Base-by-base conservation (phyloP, 75 land plant genomes). In the Ceratopteris richardii region DNA sequence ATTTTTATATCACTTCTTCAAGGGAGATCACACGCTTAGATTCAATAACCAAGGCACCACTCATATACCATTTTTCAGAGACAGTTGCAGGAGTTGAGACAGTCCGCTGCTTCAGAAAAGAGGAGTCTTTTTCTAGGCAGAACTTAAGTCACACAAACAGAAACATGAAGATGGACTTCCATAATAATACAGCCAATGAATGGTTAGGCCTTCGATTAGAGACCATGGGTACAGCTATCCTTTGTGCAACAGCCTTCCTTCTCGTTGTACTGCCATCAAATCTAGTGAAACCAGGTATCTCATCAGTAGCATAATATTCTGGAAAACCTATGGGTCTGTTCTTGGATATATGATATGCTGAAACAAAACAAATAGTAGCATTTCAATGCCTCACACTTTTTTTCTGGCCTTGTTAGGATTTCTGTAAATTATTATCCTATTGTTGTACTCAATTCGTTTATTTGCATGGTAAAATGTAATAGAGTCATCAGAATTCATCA, bases 101-200 rank as follows among this genome's bases (percentile, higher is more conserved):
- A 1, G 27, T 61, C 7, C 63, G 63, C 17, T 39, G 46, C 16
- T 61, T 61, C 24, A 44, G 27, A 24, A 44, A 61, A 24, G 56
- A 61, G 19, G 54, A 61, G 27, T 16, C 7, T 6, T 61, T 61
- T 47, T 16, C 30, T 9, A 16, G 47, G 11, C 2, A n/a, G 28
- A 61, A 47, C 19, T 14, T 61, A 4, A 24, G 47, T 6, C 53
- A 56, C 21, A 56, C 47, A 9, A 48, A 61, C 28, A 48, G 25
- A n/a, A 61, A 61, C 53, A 44, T 61, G 29, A 39, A 42, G 28
- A 61, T 61, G 63, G 63, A 61, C 54, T 61, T 61, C 44, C 63
- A 61, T 20, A 61, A 61, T 44, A 46, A 39, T 20, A 41, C 63
- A 5, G 53, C 63, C 6, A 61, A 44, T 25, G 63, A 61, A 24